Conservation (phyloP, 257 asterid genomes). For the Solanum appendiculatum region DNA sequence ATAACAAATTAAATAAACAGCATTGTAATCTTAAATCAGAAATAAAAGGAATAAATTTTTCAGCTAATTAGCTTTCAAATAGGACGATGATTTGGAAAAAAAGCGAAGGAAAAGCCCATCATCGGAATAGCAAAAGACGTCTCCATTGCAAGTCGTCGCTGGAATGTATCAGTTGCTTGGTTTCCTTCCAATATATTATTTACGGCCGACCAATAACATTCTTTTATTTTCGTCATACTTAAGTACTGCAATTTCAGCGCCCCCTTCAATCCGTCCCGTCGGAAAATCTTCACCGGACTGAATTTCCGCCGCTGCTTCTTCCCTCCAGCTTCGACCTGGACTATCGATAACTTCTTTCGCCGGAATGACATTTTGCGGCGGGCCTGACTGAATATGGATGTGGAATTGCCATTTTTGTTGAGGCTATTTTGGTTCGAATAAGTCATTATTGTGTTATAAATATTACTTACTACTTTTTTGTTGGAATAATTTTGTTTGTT, state of each 20-base stretch:
- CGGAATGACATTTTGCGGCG: constrained; percentile 26
- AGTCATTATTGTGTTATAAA: constrained; percentile 10
- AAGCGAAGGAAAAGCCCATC: constrained; percentile 40
- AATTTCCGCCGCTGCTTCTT: constrained; percentile 35
- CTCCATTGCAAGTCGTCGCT: constrained; percentile 43
- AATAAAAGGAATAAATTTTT: no score
- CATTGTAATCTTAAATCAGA: no score
- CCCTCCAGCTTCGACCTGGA: constrained; percentile 38
- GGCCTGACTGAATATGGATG: not conserved
- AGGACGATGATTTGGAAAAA: not conserved
- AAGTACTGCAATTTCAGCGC: constrained; percentile 24
- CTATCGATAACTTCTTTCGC: constrained; percentile 29
- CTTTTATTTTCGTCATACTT: constrained; percentile 29
- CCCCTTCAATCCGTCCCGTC: constrained; percentile 31
- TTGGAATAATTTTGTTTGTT: not conserved
- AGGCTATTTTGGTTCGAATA: not conserved
- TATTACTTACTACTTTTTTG: not conserved
- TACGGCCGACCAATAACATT: constrained; percentile 18
- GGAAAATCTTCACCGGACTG: constrained; percentile 23
- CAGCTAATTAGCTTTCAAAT: not conserved
- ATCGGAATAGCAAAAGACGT: constrained; percentile 61
- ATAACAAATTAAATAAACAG: no score
- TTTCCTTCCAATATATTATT: constrained; percentile 36
- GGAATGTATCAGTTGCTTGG: constrained; percentile 30
- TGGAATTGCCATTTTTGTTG: not conserved